Conservation (phyloP, 2,329 filamentous ascomycete genomes). For the Uncinocarpus reesii region DNA sequence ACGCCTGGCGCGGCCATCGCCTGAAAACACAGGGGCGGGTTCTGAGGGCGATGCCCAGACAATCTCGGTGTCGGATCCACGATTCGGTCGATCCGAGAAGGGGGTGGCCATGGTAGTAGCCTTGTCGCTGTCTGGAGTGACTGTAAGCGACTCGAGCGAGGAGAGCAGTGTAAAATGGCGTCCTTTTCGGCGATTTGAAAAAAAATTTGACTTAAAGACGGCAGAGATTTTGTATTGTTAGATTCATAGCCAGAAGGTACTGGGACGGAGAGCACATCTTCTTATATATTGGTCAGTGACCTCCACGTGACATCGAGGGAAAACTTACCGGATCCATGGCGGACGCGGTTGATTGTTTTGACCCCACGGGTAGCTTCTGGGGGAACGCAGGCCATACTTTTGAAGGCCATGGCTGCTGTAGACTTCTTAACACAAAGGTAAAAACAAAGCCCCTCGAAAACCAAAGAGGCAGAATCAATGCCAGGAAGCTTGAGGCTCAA, state of each 20-base stretch:
- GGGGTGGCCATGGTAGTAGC: not conserved
- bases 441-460: not conserved
- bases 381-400: not conserved
- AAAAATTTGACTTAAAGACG: slow-evolving; percentile 1
- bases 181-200: too few relatives aligned
- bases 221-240: slow-evolving; percentile 1
- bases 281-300: not conserved
- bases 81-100: slow-evolving; percentile 5
- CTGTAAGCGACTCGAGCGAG: too few relatives aligned
- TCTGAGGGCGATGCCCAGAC: slow-evolving; percentile 6
- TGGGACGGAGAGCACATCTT: not conserved
- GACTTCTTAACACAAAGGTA: not conserved
- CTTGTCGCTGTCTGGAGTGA: slow-evolving; percentile 4
- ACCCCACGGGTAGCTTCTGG: not conserved
- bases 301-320: not conserved
- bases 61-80: slow-evolving; percentile 8
- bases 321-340: not conserved
- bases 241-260: not conserved
- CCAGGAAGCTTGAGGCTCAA: not conserved
- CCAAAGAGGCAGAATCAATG: not conserved
- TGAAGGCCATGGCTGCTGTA: not conserved
- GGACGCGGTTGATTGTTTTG: not conserved
- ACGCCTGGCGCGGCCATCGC: slow-evolving; percentile 5
- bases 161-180: too few relatives aligned
- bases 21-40: slow-evolving; percentile 5